phyloP scores from a whole-genome alignment of 768 basidiomycete genomes.

The Suillus fuscotomentosus region DNA sequence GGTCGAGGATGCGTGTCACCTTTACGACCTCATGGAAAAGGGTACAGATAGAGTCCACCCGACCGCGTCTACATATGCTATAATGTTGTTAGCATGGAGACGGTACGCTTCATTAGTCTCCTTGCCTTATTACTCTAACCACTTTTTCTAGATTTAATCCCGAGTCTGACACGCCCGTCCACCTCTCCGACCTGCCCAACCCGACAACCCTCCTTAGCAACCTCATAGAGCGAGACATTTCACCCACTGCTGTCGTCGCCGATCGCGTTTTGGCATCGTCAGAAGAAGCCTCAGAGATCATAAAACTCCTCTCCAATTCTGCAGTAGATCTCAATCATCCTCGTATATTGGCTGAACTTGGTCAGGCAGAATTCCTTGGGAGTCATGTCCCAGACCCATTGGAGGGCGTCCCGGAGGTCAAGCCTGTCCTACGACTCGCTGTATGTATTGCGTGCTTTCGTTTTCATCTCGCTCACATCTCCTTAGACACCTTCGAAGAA shows the following conservation, averaged over 20 bases:
- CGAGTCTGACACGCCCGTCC: constrained; percentile 25
- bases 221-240: constrained; percentile 48
- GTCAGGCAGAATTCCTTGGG: constrained; percentile 49
- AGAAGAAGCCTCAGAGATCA: constrained; percentile 53
- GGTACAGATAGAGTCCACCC: constrained; percentile 54
- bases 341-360: constrained; percentile 53
- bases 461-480: background rate
- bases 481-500: constrained; percentile 19
- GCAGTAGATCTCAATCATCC: constrained; percentile 56
- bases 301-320: constrained; percentile 55
- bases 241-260: constrained; percentile 51
- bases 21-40: no score
- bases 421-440: constrained; percentile 53
- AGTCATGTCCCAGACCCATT: constrained; percentile 40
- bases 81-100: constrained; percentile 60
- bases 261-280: constrained; percentile 55
- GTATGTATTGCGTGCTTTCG: constrained; percentile 23
- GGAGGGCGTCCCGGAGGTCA: constrained; percentile 55
- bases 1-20: no score
- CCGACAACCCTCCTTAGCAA: constrained; percentile 39
- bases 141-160: constrained; percentile 35
- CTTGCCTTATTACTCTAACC: constrained; percentile 13
- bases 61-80: constrained; percentile 60
- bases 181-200: constrained; percentile 14
- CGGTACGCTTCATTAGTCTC: constrained; percentile 38